These are phyloP conservation scores for Saksenaea oblongispora DNA, from an alignment of 371 early-diverging fungal species.

Conservation along the genomic window DNA sequence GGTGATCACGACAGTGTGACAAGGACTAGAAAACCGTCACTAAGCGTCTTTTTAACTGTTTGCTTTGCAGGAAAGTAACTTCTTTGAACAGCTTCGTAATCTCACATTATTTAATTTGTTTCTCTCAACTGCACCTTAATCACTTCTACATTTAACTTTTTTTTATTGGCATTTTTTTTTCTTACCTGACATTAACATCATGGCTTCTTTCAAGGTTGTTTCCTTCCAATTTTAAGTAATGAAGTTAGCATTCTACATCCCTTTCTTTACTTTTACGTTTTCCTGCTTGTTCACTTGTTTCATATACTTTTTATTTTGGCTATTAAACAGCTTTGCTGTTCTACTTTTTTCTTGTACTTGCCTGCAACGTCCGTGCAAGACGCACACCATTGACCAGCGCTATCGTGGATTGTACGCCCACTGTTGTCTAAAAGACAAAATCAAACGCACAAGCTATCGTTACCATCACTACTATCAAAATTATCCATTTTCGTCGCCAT, in stretches of 20 bases:
- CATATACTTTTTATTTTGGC: neutral
- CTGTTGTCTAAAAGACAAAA: neutral
- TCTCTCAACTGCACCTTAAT: neutral
- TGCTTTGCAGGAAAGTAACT: neutral
- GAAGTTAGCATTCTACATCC: slow-evolving; percentile 11
- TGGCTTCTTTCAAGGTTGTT: slow-evolving; percentile 23
- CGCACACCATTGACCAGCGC: slow-evolving; percentile 1
- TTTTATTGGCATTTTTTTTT: neutral
- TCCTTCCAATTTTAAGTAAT: slow-evolving; percentile 22
- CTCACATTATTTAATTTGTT: neutral
- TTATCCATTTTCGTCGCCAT: slow-evolving; percentile 6
- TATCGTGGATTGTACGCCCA: slow-evolving; percentile 5
- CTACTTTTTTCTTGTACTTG: neutral
- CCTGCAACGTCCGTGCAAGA: neutral
- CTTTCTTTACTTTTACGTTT: slow-evolving; percentile 7
- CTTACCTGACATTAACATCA: slow-evolving; percentile 11
- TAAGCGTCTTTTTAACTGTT: no score
- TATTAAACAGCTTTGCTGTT: neutral
- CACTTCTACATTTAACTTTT: neutral
- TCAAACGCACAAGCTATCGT: neutral
- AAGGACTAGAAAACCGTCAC: no score
- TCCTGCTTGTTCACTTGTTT: slow-evolving; percentile 10
- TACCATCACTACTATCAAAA: slow-evolving; percentile 11
- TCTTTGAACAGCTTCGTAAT: no score
- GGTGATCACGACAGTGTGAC: no score